Evolutionary conservation across 2,329 filamentous ascomycete species (phyloP).

Genomic region (Microdochium paspali): DNA sequence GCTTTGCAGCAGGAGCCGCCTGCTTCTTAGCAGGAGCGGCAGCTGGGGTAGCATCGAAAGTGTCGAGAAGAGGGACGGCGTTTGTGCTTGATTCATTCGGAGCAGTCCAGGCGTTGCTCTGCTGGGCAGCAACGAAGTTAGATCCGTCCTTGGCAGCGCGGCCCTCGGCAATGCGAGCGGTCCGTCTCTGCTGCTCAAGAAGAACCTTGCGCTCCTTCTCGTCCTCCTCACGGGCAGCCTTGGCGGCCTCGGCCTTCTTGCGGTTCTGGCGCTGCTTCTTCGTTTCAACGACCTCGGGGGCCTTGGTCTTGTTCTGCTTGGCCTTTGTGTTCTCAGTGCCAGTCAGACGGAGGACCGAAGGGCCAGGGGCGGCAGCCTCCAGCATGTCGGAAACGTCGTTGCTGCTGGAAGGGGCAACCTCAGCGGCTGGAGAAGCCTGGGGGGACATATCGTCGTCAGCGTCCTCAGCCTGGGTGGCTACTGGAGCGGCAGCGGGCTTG

Average conservation of each 20-base stretch:
- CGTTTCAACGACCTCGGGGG: constrained; percentile 61
- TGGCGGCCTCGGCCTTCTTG: constrained; percentile 76
- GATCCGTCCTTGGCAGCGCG: constrained; percentile 75
- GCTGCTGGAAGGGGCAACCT: constrained; percentile 36
- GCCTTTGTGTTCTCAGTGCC: constrained; percentile 53
- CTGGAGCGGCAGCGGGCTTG: constrained; percentile 36
- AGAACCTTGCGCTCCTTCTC: constrained; percentile 70
- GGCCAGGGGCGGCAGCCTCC: constrained; percentile 57
- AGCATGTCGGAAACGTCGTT: constrained; percentile 87
- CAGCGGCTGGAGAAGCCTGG: constrained; percentile 53
- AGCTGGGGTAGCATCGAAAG: constrained; percentile 36
- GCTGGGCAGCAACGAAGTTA: constrained; percentile 37
- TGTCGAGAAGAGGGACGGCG: constrained; percentile 46
- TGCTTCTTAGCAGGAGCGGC: constrained; percentile 21
- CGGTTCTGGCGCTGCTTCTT: constrained; percentile 96
- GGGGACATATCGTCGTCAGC: constrained; percentile 75
- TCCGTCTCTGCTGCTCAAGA: constrained; percentile 74
- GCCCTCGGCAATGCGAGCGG: constrained; percentile 73
- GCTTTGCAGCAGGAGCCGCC: constrained; percentile 30
- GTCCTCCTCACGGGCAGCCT: constrained; percentile 62
- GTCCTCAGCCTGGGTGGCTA: constrained; percentile 62
- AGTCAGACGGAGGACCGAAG: constrained; percentile 71
- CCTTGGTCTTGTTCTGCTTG: constrained; percentile 53
- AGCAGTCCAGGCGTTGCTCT: constrained; percentile 27
- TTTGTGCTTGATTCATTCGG: constrained; percentile 22